These are phyloP conservation scores for Penicillium sp. DNA, from an alignment of 2,329 filamentous ascomycete species.

Conservation along the genomic window DNA sequence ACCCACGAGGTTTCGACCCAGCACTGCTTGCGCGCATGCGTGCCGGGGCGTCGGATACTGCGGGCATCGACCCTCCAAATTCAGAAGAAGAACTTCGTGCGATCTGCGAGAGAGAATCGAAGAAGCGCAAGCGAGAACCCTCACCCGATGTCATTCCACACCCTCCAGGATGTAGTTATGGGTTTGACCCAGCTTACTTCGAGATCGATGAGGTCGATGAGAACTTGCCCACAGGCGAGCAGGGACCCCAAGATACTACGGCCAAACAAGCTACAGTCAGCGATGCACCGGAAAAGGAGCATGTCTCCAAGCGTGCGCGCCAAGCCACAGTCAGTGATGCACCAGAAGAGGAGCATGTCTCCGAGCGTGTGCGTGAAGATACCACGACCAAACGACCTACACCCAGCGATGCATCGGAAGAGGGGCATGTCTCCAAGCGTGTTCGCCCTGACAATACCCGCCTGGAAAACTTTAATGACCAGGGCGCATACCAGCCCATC, in stretches of 20 bases:
- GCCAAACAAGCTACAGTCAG: neutral
- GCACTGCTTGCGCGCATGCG: slow-evolving; percentile 12
- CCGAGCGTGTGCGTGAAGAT: neutral
- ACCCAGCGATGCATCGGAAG: neutral
- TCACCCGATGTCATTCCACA: slow-evolving; percentile 46
- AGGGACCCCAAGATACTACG: neutral
- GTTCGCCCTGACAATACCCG: neutral
- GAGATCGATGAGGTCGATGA: slow-evolving; percentile 33
- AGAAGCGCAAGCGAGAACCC: slow-evolving; percentile 43
- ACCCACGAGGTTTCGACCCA: slow-evolving; percentile 3
- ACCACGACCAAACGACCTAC: neutral
- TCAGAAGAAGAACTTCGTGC: neutral
- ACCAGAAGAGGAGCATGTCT: neutral
- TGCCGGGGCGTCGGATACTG: slow-evolving; percentile 8
- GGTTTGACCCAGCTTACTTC: slow-evolving; percentile 43
- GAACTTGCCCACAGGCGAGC: slow-evolving; percentile 24
- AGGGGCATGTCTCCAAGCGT: neutral
- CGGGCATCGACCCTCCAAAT: slow-evolving; percentile 3
- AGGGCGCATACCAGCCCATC: neutral
- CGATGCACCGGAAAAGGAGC: neutral
- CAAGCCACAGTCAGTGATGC: neutral
- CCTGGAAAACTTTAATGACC: slow-evolving; percentile 14
- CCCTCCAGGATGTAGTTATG: slow-evolving; percentile 43
- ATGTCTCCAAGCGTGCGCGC: neutral
- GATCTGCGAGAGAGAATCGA: slow-evolving; percentile 6